Evolutionary conservation across 208 protist species (phyloP), one percentile per base, ranked within the genome.

Genomic region (Strigomonas culicis): DNA sequence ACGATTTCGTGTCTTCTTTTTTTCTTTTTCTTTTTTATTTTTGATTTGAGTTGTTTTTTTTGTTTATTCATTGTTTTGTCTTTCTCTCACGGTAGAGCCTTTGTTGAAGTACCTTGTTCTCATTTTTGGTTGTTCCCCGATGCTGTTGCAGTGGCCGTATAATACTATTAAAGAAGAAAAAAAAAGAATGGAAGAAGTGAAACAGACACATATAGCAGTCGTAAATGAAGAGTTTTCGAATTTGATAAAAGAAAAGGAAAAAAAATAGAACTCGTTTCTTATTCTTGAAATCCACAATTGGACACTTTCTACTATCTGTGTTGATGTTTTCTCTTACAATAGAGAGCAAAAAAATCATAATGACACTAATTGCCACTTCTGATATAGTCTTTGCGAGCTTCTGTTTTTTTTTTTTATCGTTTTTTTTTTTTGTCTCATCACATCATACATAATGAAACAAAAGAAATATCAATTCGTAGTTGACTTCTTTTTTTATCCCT

Each of bases 371-470:
- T 46, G 10, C 17, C 17, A n/a, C 17, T 46, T 46, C 17, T 10
- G 17, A 46, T 46, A 46, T 46, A n/a, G 39, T 46, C 17, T 46
- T 46, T n/a, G 25, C 13, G 17, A 8, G 17, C 49, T 30, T 57
- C 43, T 68, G 53, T 66, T 68, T 46, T 44, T 32, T 59, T 64
- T 50, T 51, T 68, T 17, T 65, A 31, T 56, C 46, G 47, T 21
- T 66, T 60, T 66, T 39, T 46, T 43, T 59, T 27, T 50, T 19
- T 57, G n/a, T 21, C 21, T 53, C 36, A 28, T 57, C 41, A n/a
- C n/a, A n/a, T n/a, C n/a, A n/a, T n/a, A n/a, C n/a, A n/a, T n/a
- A 13, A 55, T 30, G 11, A 55, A 55, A 30, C 17, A 55, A 55
- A 55, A 22, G 13, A 55, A 55, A 30, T 19, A 8, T 55, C 13